phyloP scores from a whole-genome alignment of 1,284 basidiomycete genomes.

The Naganishia sp. region DNA sequence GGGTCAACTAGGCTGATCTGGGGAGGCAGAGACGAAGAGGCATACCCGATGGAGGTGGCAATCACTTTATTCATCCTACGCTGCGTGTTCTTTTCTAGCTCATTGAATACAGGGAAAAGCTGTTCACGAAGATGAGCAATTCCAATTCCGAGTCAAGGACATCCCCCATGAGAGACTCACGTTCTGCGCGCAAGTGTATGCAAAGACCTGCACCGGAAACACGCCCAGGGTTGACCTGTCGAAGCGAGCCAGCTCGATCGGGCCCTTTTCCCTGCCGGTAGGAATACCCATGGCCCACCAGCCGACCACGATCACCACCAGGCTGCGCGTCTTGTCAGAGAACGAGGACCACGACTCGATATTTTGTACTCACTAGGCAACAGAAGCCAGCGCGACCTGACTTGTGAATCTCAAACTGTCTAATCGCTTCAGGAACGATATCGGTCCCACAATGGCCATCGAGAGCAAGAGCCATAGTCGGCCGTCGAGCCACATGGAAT shows the following conservation, averaged over 20 bases:
- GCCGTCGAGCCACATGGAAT: constrained; percentile 67
- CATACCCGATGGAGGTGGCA: constrained; percentile 72
- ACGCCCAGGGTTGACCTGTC: constrained; percentile 59
- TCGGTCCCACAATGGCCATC: constrained; percentile 80
- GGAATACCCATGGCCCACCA: constrained; percentile 47
- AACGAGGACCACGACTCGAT: background rate
- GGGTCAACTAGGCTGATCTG: background rate
- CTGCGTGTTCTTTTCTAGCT: constrained; percentile 79
- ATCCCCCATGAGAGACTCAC: constrained; percentile 56
- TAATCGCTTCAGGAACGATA: constrained; percentile 81
- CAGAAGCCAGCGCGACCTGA: constrained; percentile 53
- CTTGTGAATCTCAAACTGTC: constrained; percentile 61
- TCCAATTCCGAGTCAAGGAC: background rate
- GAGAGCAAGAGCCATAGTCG: constrained; percentile 79
- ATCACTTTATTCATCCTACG: constrained; percentile 83
- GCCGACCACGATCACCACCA: constrained; percentile 65
- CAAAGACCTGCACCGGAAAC: constrained; percentile 94
- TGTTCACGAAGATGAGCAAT: constrained; percentile 49
- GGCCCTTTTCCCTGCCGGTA: constrained; percentile 43
- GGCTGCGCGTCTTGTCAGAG: constrained; percentile 55
- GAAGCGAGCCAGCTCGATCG: constrained; percentile 47
- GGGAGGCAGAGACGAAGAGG: background rate
- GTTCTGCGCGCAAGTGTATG: constrained; percentile 85
- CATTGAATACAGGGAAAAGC: constrained; percentile 93
- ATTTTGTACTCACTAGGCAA: constrained; percentile 62